These are phyloP conservation scores for Yamadazyma ubonensis DNA, from an alignment of 805 yeast genomes.

Conservation along the genomic window DNA sequence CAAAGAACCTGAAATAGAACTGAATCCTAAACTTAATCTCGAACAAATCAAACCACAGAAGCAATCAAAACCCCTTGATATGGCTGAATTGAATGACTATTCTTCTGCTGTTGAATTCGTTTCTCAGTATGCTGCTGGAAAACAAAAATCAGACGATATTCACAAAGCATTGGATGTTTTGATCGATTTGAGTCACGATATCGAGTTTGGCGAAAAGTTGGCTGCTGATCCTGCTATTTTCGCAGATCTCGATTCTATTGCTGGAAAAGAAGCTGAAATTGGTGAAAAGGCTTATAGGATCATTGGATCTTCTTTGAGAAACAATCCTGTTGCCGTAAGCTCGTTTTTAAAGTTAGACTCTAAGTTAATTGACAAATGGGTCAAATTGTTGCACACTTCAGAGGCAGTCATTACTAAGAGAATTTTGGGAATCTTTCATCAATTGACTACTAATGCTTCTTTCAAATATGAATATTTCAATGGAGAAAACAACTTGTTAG, in stretches of 20 bases:
- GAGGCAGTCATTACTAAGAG: slow-evolving; percentile 42
- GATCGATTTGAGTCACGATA: slow-evolving; percentile 64
- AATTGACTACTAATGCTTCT: slow-evolving; percentile 35
- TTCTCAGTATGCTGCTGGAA: background rate
- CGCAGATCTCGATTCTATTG: slow-evolving; percentile 26
- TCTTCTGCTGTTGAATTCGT: slow-evolving; percentile 18
- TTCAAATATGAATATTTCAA: slow-evolving; percentile 33
- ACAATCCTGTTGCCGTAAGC: slow-evolving; percentile 61
- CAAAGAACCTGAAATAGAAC: background rate
- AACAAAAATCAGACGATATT: slow-evolving; percentile 3
- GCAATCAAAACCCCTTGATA: slow-evolving; percentile 8
- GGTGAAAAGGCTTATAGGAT: slow-evolving; percentile 56
- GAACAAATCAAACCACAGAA: background rate
- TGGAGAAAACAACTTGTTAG: slow-evolving; percentile 20
- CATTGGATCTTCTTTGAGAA: slow-evolving; percentile 67
- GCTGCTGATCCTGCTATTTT: slow-evolving; percentile 39
- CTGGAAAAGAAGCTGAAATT: slow-evolving; percentile 10
- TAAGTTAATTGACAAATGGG: slow-evolving; percentile 14
- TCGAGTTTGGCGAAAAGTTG: slow-evolving; percentile 54
- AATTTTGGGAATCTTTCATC: slow-evolving; percentile 51
- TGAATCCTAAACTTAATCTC: too few species aligned
- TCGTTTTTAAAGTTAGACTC: slow-evolving; percentile 30
- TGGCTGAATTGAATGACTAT: slow-evolving; percentile 20
- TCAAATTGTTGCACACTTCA: slow-evolving; percentile 17
- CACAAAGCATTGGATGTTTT: slow-evolving; percentile 40